These are phyloP conservation scores for Artomyces pyxidatus DNA, from an alignment of 768 basidiomycete species.

Conservation along the genomic window DNA sequence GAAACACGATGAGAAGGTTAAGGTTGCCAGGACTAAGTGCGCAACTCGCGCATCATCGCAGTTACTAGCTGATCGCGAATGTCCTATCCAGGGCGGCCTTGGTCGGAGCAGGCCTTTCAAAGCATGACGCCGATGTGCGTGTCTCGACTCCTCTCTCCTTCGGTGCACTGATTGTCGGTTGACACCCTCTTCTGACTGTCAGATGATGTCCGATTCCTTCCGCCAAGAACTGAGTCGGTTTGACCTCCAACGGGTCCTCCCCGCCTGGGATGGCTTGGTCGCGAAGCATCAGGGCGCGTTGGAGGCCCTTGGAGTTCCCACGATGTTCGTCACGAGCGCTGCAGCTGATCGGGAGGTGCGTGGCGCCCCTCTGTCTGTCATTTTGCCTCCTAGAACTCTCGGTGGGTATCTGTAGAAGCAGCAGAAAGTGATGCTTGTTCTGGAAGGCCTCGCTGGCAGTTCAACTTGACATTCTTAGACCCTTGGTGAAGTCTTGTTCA, in stretches of 20 bases:
- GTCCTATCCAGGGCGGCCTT: constrained; percentile 46
- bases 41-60: neutral
- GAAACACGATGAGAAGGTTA: constrained; percentile 66
- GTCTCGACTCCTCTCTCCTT: constrained; percentile 5
- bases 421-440: too few relatives aligned
- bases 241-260: constrained; percentile 58
- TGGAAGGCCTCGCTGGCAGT: too few relatives aligned
- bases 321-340: constrained; percentile 55
- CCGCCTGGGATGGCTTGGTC: constrained; percentile 73
- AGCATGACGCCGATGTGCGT: constrained; percentile 60
- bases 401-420: too few relatives aligned
- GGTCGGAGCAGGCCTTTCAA: constrained; percentile 56
- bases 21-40: constrained; percentile 59
- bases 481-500: too few relatives aligned
- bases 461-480: too few relatives aligned
- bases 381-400: too few relatives aligned
- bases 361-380: too few relatives aligned
- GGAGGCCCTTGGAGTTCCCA: constrained; percentile 53
- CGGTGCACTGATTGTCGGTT: constrained; percentile 6
- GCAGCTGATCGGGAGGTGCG: constrained; percentile 49
- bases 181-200: constrained; percentile 5
- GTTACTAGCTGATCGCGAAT: neutral
- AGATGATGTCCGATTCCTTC: constrained; percentile 63
- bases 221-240: constrained; percentile 59
- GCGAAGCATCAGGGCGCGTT: constrained; percentile 61